phyloP scores from a whole-genome alignment of 2,329 filamentous ascomycete species.

The Coniosporium tulheliwenetii region DNA sequence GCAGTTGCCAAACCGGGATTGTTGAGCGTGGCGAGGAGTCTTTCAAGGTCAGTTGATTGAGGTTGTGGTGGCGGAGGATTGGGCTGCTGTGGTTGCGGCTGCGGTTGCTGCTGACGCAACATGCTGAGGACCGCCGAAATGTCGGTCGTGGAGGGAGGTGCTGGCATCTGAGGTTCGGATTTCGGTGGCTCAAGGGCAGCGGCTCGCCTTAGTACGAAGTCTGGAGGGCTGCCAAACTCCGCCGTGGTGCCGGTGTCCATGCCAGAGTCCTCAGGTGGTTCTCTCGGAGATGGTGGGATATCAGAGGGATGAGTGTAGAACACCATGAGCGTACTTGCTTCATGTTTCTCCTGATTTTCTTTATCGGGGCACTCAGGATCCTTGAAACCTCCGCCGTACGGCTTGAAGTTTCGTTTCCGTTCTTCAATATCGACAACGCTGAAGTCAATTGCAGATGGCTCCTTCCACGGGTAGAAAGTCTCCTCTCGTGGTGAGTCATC shows the following conservation, averaged over 20 bases:
- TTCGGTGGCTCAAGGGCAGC: too few species aligned
- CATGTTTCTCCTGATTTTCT: slow-evolving; percentile 25
- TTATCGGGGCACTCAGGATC: slow-evolving; percentile 25
- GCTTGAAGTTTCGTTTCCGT: slow-evolving; percentile 26
- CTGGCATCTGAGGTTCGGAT: slow-evolving; percentile 5
- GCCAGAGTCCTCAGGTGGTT: slow-evolving; percentile 23
- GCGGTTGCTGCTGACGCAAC: slow-evolving; percentile 10
- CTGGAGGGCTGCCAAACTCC: slow-evolving; percentile 22
- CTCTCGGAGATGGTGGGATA: slow-evolving; percentile 29
- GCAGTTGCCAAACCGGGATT: too few species aligned
- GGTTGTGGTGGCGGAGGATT: neutral
- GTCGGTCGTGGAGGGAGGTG: slow-evolving; percentile 1
- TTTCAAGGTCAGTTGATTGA: neutral
- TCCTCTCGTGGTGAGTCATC: slow-evolving; percentile 39
- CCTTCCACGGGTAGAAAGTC: slow-evolving; percentile 16
- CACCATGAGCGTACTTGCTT: slow-evolving; percentile 30
- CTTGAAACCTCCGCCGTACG: slow-evolving; percentile 26
- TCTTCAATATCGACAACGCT: slow-evolving; percentile 22
- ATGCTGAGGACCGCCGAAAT: slow-evolving; percentile 7
- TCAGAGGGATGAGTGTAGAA: slow-evolving; percentile 27
- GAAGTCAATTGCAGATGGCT: slow-evolving; percentile 22
- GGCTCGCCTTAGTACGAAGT: slow-evolving; percentile 6
- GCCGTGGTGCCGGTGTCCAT: slow-evolving; percentile 12
- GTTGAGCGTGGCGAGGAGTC: neutral
- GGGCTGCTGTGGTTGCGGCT: slow-evolving; percentile 1